Base-by-base conservation (phyloP, 176 grass and related monocot species). In the Ampelocalamus luodianensis region DNA sequence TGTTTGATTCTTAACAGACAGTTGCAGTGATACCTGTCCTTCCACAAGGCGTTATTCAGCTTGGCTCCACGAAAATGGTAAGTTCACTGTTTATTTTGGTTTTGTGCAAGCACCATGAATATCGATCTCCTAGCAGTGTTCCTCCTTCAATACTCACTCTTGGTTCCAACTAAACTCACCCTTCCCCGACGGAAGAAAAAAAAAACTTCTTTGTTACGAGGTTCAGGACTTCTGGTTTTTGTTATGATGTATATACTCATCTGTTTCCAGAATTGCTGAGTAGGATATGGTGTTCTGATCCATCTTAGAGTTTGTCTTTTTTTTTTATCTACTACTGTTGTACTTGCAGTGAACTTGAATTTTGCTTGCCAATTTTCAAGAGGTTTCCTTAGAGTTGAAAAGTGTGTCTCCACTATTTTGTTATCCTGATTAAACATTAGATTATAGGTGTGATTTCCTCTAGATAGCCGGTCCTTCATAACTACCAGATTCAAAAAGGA, bases 31-130 rank as follows among this genome's bases (percentile, higher is more conserved):
- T 88, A 76, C 86, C 86, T 83, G 72, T 88, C 50, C 86, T 83
- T 88, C 86, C 86, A 62, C 86, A 83, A 38, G 86, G 86, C 15
- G 80, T 88, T 60, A 83, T 88, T 68, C 86, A 88, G 39, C 79
- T 88, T 48, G 86, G 86, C n/a, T 88, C 86, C 20, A 75, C 72
- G 15, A 88, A 88, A 48, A 88, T 88, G 79, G 86, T 83, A 58
- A 59, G 34, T 37, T n/a, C 51, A 37, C 18, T 76, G 8, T 37
- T 58, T 34, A 76, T 59, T 58, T 58, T 40, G 15, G 4, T 18
- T 37, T n/a, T 39, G 16, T 56, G 32, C 34, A 40, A 22, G 32
- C 59, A 34, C 9, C 55, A 10, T 56, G 50, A 56, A 32, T 48
- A 73, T 23, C 23, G 1, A 36, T 74, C 24, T 74, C 26, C 24